A percentile compares a stretch with the other conserved stretches of the same genome.
Evolutionary conservation across 164 flowering plant species (phyloP).

Genomic region (Macadamia tetraphylla): DNA sequence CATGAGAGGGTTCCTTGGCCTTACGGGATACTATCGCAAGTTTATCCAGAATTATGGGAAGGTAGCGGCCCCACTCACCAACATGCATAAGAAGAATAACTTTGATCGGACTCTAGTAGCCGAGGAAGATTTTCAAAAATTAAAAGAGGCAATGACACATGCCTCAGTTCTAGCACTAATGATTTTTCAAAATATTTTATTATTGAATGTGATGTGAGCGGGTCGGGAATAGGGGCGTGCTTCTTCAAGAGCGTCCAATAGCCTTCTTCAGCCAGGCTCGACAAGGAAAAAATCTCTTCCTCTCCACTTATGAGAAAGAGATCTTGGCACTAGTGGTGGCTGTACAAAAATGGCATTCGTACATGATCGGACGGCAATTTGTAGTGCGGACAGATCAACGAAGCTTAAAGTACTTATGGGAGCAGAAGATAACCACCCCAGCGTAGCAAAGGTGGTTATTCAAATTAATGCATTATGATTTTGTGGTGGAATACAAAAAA

Average conservation of each 20-base stretch:
- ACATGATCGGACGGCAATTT: constrained; percentile 14
- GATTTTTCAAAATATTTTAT: background rate
- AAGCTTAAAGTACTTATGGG: constrained; percentile 2
- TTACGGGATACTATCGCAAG: no score
- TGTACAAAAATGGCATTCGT: constrained; percentile 11
- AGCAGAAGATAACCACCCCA: background rate
- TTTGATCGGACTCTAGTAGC: background rate
- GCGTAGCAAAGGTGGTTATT: background rate
- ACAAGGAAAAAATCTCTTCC: background rate
- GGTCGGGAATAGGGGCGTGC: background rate
- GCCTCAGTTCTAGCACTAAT: background rate
- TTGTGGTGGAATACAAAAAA: background rate
- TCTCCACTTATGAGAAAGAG: constrained; percentile 8
- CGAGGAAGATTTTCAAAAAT: background rate
- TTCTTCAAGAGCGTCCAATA: background rate
- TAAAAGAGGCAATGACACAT: background rate
- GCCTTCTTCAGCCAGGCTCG: background rate
- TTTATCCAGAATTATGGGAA: no score
- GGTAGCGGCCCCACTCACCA: background rate
- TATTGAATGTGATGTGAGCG: background rate
- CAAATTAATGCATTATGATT: constrained; percentile 14
- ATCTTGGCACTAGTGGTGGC: constrained; percentile 1
- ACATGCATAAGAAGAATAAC: background rate
- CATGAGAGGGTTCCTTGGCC: no score
- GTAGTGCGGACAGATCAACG: constrained; percentile 8